Percentiles rank a stretch among this genome's conserved stretches.
Conservation (phyloP, 257 asterid species). For the Prunella vulgaris region DNA sequence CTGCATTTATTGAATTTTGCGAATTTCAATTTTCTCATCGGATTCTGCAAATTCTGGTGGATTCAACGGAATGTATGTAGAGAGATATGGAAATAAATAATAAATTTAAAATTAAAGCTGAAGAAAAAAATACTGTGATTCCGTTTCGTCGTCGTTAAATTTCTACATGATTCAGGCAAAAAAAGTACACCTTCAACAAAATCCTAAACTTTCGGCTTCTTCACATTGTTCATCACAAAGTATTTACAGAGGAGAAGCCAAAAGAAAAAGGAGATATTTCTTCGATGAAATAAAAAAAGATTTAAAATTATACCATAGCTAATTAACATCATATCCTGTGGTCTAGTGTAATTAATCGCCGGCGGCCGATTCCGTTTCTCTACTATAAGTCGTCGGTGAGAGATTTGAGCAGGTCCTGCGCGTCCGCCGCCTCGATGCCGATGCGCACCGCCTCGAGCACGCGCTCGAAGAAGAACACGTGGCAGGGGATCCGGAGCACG, state of each 20-base stretch:
- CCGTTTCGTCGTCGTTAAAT: constrained; percentile 7
- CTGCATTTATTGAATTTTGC: neutral
- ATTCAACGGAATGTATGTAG: neutral
- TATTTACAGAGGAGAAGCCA: constrained; percentile 34
- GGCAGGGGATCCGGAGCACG: constrained; percentile 82
- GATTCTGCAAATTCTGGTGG: neutral
- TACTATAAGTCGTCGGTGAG: constrained; percentile 32
- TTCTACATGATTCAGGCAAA: constrained; percentile 25
- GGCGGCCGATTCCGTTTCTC: neutral
- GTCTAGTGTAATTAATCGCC: neutral
- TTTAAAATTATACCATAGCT: constrained; percentile 15
- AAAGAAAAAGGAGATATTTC: constrained; percentile 7
- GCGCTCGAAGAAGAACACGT: constrained; percentile 69
- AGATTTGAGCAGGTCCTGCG: constrained; percentile 39
- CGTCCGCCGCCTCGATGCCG: constrained; percentile 36
- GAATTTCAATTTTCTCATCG: neutral
- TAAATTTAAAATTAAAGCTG: neutral
- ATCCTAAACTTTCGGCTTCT: constrained; percentile 22
- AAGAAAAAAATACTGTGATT: neutral
- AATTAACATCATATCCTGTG: neutral
- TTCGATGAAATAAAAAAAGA: neutral
- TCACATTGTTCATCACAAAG: constrained; percentile 25
- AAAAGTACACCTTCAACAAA: constrained; percentile 31
- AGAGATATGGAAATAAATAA: neutral
- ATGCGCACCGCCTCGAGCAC: constrained; percentile 67